Conservation (phyloP, 345 rosid species). For the Gossypium raimondii region DNA sequence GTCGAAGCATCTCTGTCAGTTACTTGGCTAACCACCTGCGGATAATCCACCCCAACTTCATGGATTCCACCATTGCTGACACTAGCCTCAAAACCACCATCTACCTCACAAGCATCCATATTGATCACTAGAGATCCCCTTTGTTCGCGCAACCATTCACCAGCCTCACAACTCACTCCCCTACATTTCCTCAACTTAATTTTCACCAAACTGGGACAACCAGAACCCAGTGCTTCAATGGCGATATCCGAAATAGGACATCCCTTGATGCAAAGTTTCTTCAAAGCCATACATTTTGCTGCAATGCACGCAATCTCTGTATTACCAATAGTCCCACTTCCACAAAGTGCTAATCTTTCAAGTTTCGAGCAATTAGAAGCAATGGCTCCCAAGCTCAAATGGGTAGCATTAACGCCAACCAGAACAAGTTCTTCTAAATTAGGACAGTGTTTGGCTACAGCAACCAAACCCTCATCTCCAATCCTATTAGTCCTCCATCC, state of each 20-base stretch:
- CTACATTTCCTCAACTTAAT: constrained; percentile 79
- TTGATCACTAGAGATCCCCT: constrained; percentile 54
- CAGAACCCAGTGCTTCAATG: constrained; percentile 61
- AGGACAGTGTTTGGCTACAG: constrained; percentile 58
- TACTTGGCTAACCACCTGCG: constrained; percentile 23
- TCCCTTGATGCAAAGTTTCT: constrained; percentile 77
- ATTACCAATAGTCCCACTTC: constrained; percentile 65
- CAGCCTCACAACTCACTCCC: constrained; percentile 51
- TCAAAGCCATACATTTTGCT: constrained; percentile 55
- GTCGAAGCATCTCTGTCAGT: constrained; percentile 34
- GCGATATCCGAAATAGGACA: constrained; percentile 62
- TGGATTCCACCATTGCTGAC: constrained; percentile 31
- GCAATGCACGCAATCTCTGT: constrained; percentile 64
- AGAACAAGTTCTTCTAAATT: constrained; percentile 75
- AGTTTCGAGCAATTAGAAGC: constrained; percentile 60
- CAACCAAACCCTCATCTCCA: constrained; percentile 76
- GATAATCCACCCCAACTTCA: constrained; percentile 40
- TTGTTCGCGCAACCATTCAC: constrained; percentile 48
- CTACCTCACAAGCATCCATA: constrained; percentile 50
- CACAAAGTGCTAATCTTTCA: constrained; percentile 75
- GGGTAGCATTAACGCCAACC: constrained; percentile 69
- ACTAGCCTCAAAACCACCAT: constrained; percentile 32
- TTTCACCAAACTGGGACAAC: constrained; percentile 77
- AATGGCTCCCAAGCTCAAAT: constrained; percentile 41
- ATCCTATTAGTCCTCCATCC: constrained; percentile 85